phyloP scores from a whole-genome alignment of 2,329 filamentous ascomycete genomes.

The Fusarium penzigii region DNA sequence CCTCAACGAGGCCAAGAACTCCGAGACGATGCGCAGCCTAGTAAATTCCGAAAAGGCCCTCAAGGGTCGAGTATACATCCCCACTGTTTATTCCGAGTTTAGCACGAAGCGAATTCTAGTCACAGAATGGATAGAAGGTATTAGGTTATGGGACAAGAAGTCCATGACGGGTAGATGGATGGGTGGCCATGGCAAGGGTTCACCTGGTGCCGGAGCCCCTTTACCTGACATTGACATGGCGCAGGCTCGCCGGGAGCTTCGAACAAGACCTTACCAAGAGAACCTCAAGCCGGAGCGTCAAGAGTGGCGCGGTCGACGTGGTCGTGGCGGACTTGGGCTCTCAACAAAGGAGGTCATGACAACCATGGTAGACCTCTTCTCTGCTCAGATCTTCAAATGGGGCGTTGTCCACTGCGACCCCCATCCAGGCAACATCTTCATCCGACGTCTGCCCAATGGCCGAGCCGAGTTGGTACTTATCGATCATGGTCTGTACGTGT shows the following conservation, averaged over 20 bases:
- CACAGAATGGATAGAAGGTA: slow-evolving; percentile 96
- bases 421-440: slow-evolving; percentile 96
- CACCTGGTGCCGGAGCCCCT: slow-evolving; percentile 71
- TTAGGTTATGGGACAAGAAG: slow-evolving; percentile 89
- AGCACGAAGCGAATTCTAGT: slow-evolving; percentile 84
- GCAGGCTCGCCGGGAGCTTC: slow-evolving; percentile 45
- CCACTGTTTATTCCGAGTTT: slow-evolving; percentile 79
- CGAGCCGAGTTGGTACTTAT: slow-evolving; percentile 89
- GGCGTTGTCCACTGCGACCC: slow-evolving; percentile 95
- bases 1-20: slow-evolving; percentile 85
- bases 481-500: slow-evolving; percentile 94
- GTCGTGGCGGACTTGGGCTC: slow-evolving; percentile 80
- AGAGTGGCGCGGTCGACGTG: slow-evolving; percentile 72
- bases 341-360: slow-evolving; percentile 87
- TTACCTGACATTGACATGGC: slow-evolving; percentile 55
- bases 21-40: slow-evolving; percentile 77
- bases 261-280: slow-evolving; percentile 54
- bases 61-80: slow-evolving; percentile 82
- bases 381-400: slow-evolving; percentile 98
- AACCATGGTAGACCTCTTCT: slow-evolving; percentile 94
- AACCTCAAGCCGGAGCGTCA: slow-evolving; percentile 78
- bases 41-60: slow-evolving; percentile 76
- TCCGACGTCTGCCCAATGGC: slow-evolving; percentile 81
- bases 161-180: slow-evolving; percentile 76
- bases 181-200: slow-evolving; percentile 74